Evolutionary conservation across 23 red algal species (phyloP), one percentile per base, ranked within the genome.

Genomic region (Gracilaria caudata): DNA sequence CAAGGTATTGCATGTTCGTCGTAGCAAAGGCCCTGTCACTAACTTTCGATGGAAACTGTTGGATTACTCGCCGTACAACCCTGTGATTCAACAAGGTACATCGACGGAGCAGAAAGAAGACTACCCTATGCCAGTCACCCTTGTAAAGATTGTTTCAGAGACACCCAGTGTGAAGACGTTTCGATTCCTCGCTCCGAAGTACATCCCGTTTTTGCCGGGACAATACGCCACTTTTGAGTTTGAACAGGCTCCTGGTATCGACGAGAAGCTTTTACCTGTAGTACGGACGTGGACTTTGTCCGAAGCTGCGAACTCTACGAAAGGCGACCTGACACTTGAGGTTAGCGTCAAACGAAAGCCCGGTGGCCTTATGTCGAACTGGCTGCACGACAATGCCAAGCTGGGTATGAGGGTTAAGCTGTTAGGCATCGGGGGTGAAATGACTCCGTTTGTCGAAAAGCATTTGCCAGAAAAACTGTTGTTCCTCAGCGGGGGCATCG

Each of bases 221-320:
- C 92, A 94, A 83, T 94, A 94, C 72, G 83, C 83, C 24, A 82
- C 84, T 37, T 86, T 94, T 68, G 80, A 79, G 12, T 84, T 94
- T 75, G 88, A 51, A 11, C 26, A 44, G 24, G 25, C 73, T 23
- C 78, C 77, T 20, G 59, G 73, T 7, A 17, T 92, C 9, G 26
- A 53, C 4, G 17, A 33, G 3, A 68, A 35, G 16, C 30, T 53
- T n/a, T 43, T 71, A 47, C 92, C 83, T 5, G 44, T 89, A 51
- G 70, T 81, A 12, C 74, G 92, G 21, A 88, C 92, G 25, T 94
- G 92, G 92, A 94, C 92, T 51, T 37, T 94, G 36, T 94, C 92
- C 3, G 92, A 89, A 53, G 81, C 80, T 47, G 73, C 83, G 0
- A 78, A 82, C 51, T 94, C 92, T 20, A 55, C 61, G 36, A 68